Evolutionary conservation across 1,284 basidiomycete species (phyloP), one percentile per base, ranked within the genome.

Genomic region (Phlebopus sp.): DNA sequence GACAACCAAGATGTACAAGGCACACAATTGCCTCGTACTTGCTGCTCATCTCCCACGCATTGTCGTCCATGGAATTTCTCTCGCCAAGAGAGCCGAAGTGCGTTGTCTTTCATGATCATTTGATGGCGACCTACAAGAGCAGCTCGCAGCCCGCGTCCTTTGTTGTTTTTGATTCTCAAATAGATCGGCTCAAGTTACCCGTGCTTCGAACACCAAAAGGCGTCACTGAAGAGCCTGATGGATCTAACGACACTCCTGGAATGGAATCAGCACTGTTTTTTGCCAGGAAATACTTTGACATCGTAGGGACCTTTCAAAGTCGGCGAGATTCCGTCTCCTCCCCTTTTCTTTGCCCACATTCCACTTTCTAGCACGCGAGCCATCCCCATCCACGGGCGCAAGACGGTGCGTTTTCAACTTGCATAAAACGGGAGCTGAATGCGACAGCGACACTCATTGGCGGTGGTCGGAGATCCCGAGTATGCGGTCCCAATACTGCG

Each of bases 111-210:
- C 18, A 8, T 41, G 14, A 36, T 27, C 31, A 37, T 25, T 39
- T 25, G 3, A 34, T 37, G 3, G 17, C 30, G 46, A 54, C 46
- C 21, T 39, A 53, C 52, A 35, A 15, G 47, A 54, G 51, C 42
- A 65, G 62, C 35, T 42, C 50, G 40, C 27, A 54, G 15, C 37
- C 52, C 10, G 54, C 63, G 35, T 52, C 68, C 27, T 62, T 82
- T 13, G 73, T 73, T 4, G 60, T 89, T 18, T 88, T 89, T 56
- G 86, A 89, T 58, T 79, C 80, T 19, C 69, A 69, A 13, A 56
- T 89, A n/a, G 69, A 75, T 42, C 55, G 69, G 2, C 61, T 88
- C 23, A 76, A 69, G 51, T 69, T 87, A 3, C 84, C 86, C 0
- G 68, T 86, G 9, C 50, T 77, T 21, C 71, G 68, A 35, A 58